Conservation (phyloP, 176 grass and related monocot species). For the Carex myosuroides region DNA sequence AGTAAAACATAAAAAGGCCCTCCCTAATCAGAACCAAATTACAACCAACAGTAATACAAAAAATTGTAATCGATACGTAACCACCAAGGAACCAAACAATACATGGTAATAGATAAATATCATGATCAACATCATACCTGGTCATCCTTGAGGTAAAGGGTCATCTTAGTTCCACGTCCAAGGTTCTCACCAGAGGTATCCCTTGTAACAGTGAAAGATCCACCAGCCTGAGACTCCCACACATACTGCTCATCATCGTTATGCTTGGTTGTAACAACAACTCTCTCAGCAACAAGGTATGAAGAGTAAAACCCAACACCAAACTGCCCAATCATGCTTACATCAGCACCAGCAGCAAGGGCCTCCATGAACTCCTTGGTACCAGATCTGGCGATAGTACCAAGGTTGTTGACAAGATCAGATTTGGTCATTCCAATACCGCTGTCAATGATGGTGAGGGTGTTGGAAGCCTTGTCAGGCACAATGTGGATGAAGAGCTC, state of each 20-base stretch:
- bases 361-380: slow-evolving; percentile 99
- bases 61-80: background rate
- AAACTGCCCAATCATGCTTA: slow-evolving; percentile 97
- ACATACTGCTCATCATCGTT: slow-evolving; percentile 97
- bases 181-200: slow-evolving; percentile 70
- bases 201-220: slow-evolving; percentile 84
- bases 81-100: background rate
- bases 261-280: slow-evolving; percentile 78
- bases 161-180: slow-evolving; percentile 91
- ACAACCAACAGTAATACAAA: background rate
- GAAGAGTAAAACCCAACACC: slow-evolving; percentile 96
- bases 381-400: slow-evolving; percentile 87
- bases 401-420: slow-evolving; percentile 94
- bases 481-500: slow-evolving; percentile 92
- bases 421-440: slow-evolving; percentile 97
- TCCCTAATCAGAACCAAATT: background rate
- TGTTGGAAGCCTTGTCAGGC: slow-evolving; percentile 82
- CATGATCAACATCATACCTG: slow-evolving; percentile 47
- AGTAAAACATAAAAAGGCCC: too few species aligned
- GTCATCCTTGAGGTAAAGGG: slow-evolving; percentile 92
- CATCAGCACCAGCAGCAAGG: slow-evolving; percentile 88
- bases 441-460: slow-evolving; percentile 66
- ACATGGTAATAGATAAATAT: background rate
- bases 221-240: slow-evolving; percentile 97
- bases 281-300: slow-evolving; percentile 85